Evolutionary conservation across 306 rosid genomes (phyloP).

Genomic region (Vigna mungo): DNA sequence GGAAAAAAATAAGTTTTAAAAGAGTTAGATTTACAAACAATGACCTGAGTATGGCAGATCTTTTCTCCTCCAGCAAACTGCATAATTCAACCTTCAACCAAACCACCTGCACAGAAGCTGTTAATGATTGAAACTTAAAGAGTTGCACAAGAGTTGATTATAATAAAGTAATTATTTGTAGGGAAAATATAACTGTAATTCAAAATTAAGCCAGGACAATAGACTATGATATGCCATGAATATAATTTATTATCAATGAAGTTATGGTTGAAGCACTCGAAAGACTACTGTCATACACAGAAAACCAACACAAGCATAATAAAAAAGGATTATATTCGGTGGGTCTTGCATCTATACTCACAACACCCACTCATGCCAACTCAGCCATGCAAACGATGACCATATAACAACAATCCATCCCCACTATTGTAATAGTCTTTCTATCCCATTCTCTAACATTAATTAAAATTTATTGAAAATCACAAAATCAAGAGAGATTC

Average conservation of each 20-base stretch:
- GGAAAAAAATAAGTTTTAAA: not conserved
- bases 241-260: conserved; percentile 21
- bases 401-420: conserved; percentile 22
- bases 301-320: conserved; percentile 23
- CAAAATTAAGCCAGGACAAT: conserved; percentile 35
- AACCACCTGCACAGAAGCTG: conserved; percentile 77
- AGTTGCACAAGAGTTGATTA: conserved; percentile 40
- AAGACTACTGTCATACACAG: conserved; percentile 15
- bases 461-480: no score
- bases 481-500: not conserved
- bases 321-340: conserved; percentile 13
- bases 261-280: conserved; percentile 29
- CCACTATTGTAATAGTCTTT: not conserved
- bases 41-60: conserved; percentile 87
- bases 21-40: conserved; percentile 37
- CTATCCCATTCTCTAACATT: not conserved
- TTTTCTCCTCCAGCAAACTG: conserved; percentile 93
- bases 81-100: conserved; percentile 95
- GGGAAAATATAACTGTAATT: conserved; percentile 35
- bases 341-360: conserved; percentile 24
- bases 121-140: conserved; percentile 52
- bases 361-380: conserved; percentile 24
- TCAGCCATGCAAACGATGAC: conserved; percentile 11
- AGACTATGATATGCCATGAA: conserved; percentile 32
- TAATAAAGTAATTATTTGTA: conserved; percentile 32